Conservation (phyloP, 345 rosid genomes). For the Sonneratia caseolaris region DNA sequence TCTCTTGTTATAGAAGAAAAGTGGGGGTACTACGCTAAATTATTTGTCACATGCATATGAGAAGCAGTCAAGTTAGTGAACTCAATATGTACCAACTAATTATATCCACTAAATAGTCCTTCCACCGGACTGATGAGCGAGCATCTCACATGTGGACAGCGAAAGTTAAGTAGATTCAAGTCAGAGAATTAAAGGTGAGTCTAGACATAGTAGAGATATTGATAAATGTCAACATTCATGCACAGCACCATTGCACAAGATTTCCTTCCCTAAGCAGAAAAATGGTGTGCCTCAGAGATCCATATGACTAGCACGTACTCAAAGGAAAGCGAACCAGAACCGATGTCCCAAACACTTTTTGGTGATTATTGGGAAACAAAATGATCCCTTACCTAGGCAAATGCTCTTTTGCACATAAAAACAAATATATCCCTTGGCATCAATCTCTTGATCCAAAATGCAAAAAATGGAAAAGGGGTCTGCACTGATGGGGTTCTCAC, state of each 20-base stretch:
- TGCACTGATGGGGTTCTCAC: conserved; percentile 25
- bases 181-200: conserved; percentile 9
- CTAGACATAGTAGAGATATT: conserved; percentile 7
- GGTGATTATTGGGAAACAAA: conserved; percentile 35
- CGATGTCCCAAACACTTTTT: conserved; percentile 16
- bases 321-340: conserved; percentile 2
- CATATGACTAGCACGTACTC: background rate
- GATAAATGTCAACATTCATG: conserved; percentile 12
- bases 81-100: too few species aligned
- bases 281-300: background rate
- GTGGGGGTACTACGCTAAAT: too few species aligned
- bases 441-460: conserved; percentile 16
- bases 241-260: conserved; percentile 15
- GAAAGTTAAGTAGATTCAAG: background rate
- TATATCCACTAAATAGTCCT: too few species aligned
- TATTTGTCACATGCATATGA: too few species aligned
- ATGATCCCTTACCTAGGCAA: conserved; percentile 23
- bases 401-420: conserved; percentile 16
- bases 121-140: background rate
- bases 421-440: conserved; percentile 22
- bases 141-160: background rate
- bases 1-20: too few species aligned
- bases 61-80: too few species aligned
- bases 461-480: conserved; percentile 2
- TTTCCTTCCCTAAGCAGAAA: conserved; percentile 11